These are phyloP conservation scores for Scopulariopsis brevicaulis DNA, from an alignment of 2,329 filamentous ascomycete genomes.

Conservation along the genomic window DNA sequence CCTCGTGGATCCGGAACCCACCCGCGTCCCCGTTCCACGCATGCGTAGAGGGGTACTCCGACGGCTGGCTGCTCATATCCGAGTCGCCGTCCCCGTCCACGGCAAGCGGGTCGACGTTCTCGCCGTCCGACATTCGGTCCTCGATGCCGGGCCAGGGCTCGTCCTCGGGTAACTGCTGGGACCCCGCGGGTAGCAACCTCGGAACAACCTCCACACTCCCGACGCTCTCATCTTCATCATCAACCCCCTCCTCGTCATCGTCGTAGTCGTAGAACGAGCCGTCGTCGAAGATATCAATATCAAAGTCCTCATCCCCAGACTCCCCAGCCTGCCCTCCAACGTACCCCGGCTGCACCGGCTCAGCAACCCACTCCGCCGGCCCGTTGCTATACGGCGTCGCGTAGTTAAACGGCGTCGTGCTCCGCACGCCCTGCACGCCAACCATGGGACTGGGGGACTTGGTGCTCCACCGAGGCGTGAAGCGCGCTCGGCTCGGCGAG, in stretches of 20 bases:
- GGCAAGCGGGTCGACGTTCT: constrained; percentile 35
- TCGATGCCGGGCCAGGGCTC: constrained; percentile 47
- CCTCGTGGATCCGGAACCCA: constrained; percentile 28
- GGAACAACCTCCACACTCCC: constrained; percentile 15
- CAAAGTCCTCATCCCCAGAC: constrained; percentile 13
- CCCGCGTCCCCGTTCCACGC: constrained; percentile 21
- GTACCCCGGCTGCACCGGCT: constrained; percentile 12
- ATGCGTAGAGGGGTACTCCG: constrained; percentile 43
- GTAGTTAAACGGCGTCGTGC: constrained; percentile 55
- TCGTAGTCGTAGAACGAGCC: constrained; percentile 22
- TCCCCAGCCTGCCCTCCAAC: neutral
- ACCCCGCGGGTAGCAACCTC: constrained; percentile 7
- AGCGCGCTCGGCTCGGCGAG: constrained; percentile 42
- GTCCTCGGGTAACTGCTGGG: constrained; percentile 32
- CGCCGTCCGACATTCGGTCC: constrained; percentile 34
- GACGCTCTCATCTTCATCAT: constrained; percentile 10
- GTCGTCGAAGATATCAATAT: constrained; percentile 15
- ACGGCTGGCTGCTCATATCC: constrained; percentile 37
- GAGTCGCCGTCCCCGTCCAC: constrained; percentile 21
- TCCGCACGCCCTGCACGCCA: constrained; percentile 14
- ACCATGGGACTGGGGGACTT: constrained; percentile 30
- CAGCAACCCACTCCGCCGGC: constrained; percentile 23
- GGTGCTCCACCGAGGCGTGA: constrained; percentile 44
- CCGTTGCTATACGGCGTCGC: constrained; percentile 63
- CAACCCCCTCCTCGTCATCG: constrained; percentile 14